These are phyloP conservation scores for Cytospora mali DNA, from an alignment of 2,329 filamentous ascomycete genomes.

Conservation along the genomic window DNA sequence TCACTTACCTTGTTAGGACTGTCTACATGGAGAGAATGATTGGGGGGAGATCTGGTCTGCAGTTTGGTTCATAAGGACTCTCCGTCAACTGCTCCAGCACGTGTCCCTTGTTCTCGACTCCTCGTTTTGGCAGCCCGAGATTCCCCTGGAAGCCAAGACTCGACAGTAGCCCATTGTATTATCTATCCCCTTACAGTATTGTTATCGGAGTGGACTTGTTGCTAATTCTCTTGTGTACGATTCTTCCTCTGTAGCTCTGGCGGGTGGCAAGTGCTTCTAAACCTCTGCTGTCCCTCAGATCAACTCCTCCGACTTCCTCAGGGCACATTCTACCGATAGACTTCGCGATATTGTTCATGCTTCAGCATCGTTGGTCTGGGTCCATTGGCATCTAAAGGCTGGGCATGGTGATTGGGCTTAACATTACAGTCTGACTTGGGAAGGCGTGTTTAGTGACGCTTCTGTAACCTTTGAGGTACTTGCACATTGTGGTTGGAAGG, in stretches of 20 bases:
- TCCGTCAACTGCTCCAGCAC: slow-evolving; percentile 7
- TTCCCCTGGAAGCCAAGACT: neutral
- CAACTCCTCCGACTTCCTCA: neutral
- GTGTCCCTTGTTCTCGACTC: slow-evolving; percentile 9
- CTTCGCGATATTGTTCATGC: neutral
- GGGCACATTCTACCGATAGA: neutral
- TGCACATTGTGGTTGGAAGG: neutral
- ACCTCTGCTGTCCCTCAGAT: neutral
- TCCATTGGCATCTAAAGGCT: neutral
- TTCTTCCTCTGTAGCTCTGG: neutral
- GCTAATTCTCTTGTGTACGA: neutral
- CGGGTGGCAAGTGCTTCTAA: neutral
- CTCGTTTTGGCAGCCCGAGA: neutral
- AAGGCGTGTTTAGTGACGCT: neutral
- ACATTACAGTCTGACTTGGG: neutral
- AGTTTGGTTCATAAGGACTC: slow-evolving; percentile 20
- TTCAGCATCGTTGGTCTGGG: neutral
- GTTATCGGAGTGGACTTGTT: slow-evolving; percentile 7
- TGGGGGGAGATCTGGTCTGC: slow-evolving; percentile 7
- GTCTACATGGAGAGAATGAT: slow-evolving; percentile 6
- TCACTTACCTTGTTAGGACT: neutral
- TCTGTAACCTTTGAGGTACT: neutral
- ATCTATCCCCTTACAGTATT: slow-evolving; percentile 9
- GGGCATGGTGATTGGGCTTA: neutral
- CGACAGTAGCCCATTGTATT: neutral